These are phyloP conservation scores for Claviceps spartinae DNA, from an alignment of 2,329 filamentous ascomycete genomes.

Conservation along the genomic window DNA sequence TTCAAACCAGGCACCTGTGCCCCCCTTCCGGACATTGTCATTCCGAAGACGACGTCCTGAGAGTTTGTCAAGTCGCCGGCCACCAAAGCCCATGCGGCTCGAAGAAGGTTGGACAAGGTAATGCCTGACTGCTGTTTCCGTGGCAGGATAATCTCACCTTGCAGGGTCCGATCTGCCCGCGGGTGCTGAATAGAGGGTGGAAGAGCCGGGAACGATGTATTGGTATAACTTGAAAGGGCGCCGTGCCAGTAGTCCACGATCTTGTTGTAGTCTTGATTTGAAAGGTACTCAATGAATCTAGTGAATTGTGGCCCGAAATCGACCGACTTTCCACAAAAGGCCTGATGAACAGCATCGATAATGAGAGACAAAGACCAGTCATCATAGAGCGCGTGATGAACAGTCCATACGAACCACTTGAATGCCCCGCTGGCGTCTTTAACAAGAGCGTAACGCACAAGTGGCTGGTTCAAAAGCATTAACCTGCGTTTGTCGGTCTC, in stretches of 20 bases:
- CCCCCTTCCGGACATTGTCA: conserved; percentile 27
- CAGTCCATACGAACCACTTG: conserved; percentile 25
- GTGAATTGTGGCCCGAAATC: not conserved
- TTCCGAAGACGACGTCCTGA: conserved; percentile 27
- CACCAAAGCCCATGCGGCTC: conserved; percentile 36
- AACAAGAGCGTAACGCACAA: conserved; percentile 28
- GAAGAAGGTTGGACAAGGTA: conserved; percentile 7
- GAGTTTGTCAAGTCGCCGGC: conserved; percentile 31
- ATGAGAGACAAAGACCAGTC: conserved; percentile 31
- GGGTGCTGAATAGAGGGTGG: no score
- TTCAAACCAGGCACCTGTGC: conserved; percentile 11
- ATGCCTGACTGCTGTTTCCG: conserved; percentile 11
- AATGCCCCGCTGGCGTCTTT: conserved; percentile 13
- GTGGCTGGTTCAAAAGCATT: conserved; percentile 25
- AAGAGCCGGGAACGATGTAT: not conserved
- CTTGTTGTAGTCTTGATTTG: not conserved
- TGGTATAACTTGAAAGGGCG: not conserved
- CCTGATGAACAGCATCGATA: conserved; percentile 18
- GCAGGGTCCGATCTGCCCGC: no score
- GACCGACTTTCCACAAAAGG: not conserved
- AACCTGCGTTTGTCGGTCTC: conserved; percentile 19
- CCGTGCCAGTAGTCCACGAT: not conserved
- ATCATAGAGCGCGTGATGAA: conserved; percentile 40
- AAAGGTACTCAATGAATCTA: conserved; percentile 10
- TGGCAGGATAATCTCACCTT: no score